Base-by-base conservation (phyloP, 345 rosid species). In the Citrus glauca region DNA sequence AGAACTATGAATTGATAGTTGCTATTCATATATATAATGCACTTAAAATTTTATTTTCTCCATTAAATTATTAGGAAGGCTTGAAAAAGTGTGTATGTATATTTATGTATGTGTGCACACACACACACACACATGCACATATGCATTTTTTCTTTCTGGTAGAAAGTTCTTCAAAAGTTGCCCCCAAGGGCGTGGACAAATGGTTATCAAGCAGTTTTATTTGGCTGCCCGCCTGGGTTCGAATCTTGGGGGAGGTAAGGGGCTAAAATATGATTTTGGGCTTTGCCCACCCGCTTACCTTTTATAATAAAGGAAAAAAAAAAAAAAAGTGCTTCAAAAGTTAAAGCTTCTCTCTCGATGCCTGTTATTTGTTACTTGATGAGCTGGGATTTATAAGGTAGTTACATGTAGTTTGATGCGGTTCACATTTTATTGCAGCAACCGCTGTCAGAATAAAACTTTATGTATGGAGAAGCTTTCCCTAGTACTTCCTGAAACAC, bases 381-480 rank as follows among this genome's bases (percentile, higher is more conserved):
- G 16, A 62, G 69, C 50, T 56, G 55, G 64, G 14, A 62, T 48
- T 59, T 77, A 4, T 68, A 32, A 59, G 38, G 50, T 71, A 59
- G 59, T 16, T 20, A 28, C 25, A 61, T 22, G 32, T 33, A 11
- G 40, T 57, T 72, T 80, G 81, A 78, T 55, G 60, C 32, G 20
- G 7, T 72, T 67, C 13, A 0, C 78, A 72, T 65, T 70, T 20
- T 77, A 45, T 80, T 87, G 87, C 91, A 97, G 98, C 78, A 91
- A 97, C 80, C 82, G 42, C 66, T 97, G 98, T 86, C 84, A 91
- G 79, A 93, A 97, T 77, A 91, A 73, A 79, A 83, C 95, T 77
- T 74, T 97, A 73, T 96, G 98, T 66, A 27, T 88, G 61, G 98
- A 94, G 87, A 96, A 96, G 86, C 98, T 96, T 63, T 91, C 92